Percentiles rank a stretch among this genome's conserved stretches.
phyloP scores from a whole-genome alignment of 352 stramenopile genomes.

The Phytophthora pseudosyringae region DNA sequence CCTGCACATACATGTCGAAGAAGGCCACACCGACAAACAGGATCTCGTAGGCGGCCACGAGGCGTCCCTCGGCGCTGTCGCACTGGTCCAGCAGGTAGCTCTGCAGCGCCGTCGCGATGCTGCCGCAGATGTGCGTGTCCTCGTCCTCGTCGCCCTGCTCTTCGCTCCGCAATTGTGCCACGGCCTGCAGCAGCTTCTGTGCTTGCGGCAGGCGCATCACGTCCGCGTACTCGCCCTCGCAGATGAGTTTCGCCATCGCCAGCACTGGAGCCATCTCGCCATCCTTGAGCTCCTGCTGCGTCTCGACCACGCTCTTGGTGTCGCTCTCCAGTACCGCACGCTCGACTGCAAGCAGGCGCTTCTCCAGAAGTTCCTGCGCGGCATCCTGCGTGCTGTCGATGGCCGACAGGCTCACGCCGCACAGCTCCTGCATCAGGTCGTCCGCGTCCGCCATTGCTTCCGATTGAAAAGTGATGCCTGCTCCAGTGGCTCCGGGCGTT shows the following conservation, averaged over 20 bases:
- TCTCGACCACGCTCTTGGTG: slow-evolving; percentile 24
- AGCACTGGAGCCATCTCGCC: slow-evolving; percentile 35
- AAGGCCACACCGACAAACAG: slow-evolving; percentile 67
- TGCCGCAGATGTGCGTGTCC: slow-evolving; percentile 55
- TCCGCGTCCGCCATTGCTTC: slow-evolving; percentile 59
- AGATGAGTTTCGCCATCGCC: slow-evolving; percentile 61
- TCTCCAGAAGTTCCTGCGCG: slow-evolving; percentile 43
- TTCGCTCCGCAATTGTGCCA: slow-evolving; percentile 20
- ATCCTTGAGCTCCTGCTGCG: slow-evolving; percentile 23
- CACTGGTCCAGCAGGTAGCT: slow-evolving; percentile 47
- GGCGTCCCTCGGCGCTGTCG: slow-evolving; percentile 32
- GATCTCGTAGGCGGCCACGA: slow-evolving; percentile 60
- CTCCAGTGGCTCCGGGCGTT: slow-evolving; percentile 10
- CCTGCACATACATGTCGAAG: slow-evolving; percentile 82
- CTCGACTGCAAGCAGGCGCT: slow-evolving; percentile 53
- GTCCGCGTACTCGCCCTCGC: slow-evolving; percentile 65
- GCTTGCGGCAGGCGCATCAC: slow-evolving; percentile 52
- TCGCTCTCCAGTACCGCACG: slow-evolving; percentile 67
- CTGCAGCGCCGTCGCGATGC: slow-evolving; percentile 49
- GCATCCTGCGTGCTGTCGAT: slow-evolving; percentile 48
- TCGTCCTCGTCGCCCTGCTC: slow-evolving; percentile 26
- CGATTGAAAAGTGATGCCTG: slow-evolving; percentile 11
- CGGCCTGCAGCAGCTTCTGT: slow-evolving; percentile 38
- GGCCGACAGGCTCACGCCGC: slow-evolving; percentile 52
- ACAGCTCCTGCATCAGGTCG: slow-evolving; percentile 69